A percentile compares a stretch with the other conserved stretches of the same genome.
These are phyloP conservation scores for Citrus maxima DNA, from an alignment of 345 rosid genomes.

Conservation along the genomic window DNA sequence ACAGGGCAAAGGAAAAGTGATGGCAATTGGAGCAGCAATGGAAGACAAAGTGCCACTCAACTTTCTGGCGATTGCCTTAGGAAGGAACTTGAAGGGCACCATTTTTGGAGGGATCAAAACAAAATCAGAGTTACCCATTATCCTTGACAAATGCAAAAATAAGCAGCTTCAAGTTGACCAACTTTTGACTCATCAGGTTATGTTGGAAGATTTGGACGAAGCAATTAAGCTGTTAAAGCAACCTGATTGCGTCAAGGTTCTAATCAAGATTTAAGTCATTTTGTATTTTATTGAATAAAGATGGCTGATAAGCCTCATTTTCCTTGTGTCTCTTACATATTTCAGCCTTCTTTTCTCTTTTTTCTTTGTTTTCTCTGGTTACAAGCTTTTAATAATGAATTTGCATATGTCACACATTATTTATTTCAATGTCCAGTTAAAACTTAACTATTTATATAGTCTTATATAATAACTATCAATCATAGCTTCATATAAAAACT, in stretches of 20 bases:
- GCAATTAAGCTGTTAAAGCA: background rate
- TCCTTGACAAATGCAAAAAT: slow-evolving; percentile 43
- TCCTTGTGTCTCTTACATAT: no score
- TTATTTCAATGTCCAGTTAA: no score
- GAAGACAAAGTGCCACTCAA: slow-evolving; percentile 16
- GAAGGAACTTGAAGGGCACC: slow-evolving; percentile 51
- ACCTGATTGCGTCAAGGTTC: background rate
- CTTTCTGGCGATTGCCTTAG: slow-evolving; percentile 25
- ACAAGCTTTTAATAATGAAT: no score
- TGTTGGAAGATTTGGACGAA: background rate
- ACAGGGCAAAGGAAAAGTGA: slow-evolving; percentile 45
- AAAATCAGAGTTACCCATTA: slow-evolving; percentile 44
- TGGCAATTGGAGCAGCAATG: slow-evolving; percentile 34
- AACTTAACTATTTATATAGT: no score
- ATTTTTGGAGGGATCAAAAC: slow-evolving; percentile 59
- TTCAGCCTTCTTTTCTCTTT: no score
- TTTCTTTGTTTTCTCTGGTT: no score
- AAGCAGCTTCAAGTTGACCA: slow-evolving; percentile 10
- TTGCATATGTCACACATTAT: no score
- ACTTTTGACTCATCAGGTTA: background rate
- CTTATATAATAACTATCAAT: no score
- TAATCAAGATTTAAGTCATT: background rate
- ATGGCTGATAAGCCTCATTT: no score
- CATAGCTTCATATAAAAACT: no score
- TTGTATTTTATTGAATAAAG: no score